Evolutionary conservation across 306 rosid genomes (phyloP).

Genomic region (Cucumis hystrix): DNA sequence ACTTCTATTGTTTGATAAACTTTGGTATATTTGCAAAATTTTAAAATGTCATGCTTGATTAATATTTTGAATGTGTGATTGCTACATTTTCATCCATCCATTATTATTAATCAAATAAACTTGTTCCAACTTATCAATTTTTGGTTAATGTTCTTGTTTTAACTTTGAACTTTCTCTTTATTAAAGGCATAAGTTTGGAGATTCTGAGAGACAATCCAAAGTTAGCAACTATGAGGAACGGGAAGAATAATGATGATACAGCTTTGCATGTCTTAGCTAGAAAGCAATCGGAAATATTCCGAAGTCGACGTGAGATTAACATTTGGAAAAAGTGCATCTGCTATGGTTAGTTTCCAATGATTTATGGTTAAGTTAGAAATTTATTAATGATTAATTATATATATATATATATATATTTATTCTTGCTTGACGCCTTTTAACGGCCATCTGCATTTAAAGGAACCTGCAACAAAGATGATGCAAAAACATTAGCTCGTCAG

Average conservation of each 20-base stretch:
- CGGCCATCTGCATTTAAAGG: no score
- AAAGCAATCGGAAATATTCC: constrained; percentile 2
- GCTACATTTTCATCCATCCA: no score
- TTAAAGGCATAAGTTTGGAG: background rate
- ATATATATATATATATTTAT: no score
- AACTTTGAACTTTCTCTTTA: background rate
- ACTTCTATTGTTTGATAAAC: no score
- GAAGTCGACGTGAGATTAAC: background rate
- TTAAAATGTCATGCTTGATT: no score
- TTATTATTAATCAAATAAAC: no score
- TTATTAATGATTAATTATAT: no score
- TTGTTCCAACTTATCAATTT: no score
- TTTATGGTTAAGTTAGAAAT: no score
- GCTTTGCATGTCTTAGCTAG: constrained; percentile 18
- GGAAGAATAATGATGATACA: background rate
- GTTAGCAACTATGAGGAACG: background rate
- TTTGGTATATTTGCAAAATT: no score
- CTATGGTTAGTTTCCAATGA: constrained; percentile 4
- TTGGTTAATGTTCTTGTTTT: background rate
- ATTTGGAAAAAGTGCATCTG: constrained; percentile 6
- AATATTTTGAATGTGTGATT: no score
- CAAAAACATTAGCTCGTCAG: constrained; percentile 1
- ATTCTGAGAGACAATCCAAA: background rate
- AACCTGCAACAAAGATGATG: background rate
- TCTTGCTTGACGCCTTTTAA: no score